Evolutionary conservation across 768 basidiomycete genomes (phyloP), one percentile per base, ranked within the genome.

Genomic region (Mycena leptocephala): DNA sequence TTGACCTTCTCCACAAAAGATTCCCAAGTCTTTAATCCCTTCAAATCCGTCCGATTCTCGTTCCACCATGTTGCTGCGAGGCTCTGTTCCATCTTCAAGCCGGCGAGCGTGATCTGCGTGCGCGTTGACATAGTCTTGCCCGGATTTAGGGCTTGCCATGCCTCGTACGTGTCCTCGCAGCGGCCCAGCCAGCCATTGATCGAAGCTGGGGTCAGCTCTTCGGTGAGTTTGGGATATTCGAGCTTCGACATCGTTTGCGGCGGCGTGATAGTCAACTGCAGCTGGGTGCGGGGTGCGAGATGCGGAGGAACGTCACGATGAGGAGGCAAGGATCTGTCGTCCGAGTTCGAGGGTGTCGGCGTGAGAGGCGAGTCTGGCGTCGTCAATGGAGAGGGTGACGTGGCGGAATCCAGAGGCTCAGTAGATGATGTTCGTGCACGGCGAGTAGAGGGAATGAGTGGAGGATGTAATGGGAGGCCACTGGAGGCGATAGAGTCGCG

Each of bases 51-150:
- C 6, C 51, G 35, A 26, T 68, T 53, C 66, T 68, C 51, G 11
- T 55, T 55, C 66, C 66, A 68, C 66, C 66, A 68, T 0, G 33
- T 68, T 1, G 51, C 66, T 1, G 66, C 53, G 16, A 33, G 5
- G 2, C 18, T 16, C 35, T 56, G 51, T 26, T 68, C 66, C 46
- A 66, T 35, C 22, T 51, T 30, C 65, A 66, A 14, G 5, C 65
- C 65, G 35, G 65, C 65, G n/a, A 66, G 65, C 30, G 65, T 66
- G 65, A 66, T 66, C 7, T 51, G 30, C 0, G n/a, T n/a, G 7
- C 26, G 6, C 1, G 66, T 7, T 2, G 14, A 32, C 2, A 53
- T n/a, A 7, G 22, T 6, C 10, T 20, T 33, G 13, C 55, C 66
- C 11, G 67, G 35, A 14, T 69, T 69, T 20, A 39, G 2, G 1